phyloP scores from a whole-genome alignment of 116 monocot species.

The Trichopus zeylanicus region DNA sequence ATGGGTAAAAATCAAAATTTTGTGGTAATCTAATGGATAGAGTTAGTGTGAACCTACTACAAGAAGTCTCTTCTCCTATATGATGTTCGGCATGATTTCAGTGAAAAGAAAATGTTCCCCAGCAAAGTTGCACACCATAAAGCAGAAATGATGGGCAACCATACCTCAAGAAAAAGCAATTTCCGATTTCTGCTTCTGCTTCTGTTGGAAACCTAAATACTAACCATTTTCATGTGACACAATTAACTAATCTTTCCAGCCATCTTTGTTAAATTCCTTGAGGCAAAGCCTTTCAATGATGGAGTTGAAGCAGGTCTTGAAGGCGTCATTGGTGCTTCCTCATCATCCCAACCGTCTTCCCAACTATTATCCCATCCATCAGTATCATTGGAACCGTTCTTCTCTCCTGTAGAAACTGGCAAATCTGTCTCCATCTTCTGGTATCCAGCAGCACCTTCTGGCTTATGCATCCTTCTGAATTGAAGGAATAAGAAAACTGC shows the following conservation, averaged over 20 bases:
- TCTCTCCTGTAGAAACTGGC: slow-evolving; percentile 52
- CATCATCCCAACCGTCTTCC: slow-evolving; percentile 67
- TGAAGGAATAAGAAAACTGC: slow-evolving; percentile 20
- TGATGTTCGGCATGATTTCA: too few species aligned
- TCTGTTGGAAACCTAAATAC: too few species aligned
- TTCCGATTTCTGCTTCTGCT: too few species aligned
- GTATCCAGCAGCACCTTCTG: slow-evolving; percentile 14
- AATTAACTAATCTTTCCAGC: slow-evolving; percentile 76
- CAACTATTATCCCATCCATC: slow-evolving; percentile 64
- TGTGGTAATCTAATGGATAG: too few species aligned
- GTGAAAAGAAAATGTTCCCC: too few species aligned
- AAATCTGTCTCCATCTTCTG: slow-evolving; percentile 35
- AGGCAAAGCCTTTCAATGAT: slow-evolving; percentile 64
- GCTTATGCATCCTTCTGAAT: slow-evolving; percentile 13
- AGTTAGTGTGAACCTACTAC: too few species aligned
- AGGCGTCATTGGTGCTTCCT: slow-evolving; percentile 71
- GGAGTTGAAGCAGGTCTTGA: slow-evolving; percentile 33
- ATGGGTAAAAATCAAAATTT: too few species aligned
- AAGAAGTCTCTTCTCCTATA: too few species aligned
- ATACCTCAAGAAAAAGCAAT: too few species aligned
- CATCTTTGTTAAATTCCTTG: slow-evolving; percentile 61
- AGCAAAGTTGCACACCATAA: too few species aligned
- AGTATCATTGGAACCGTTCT: slow-evolving; percentile 18
- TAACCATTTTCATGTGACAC: too few species aligned
- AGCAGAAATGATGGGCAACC: too few species aligned